Percentiles rank a stretch among this genome's conserved stretches.
Evolutionary conservation across 2,329 filamentous ascomycete species (phyloP).

Genomic region (Pestalotiopsis sp.): DNA sequence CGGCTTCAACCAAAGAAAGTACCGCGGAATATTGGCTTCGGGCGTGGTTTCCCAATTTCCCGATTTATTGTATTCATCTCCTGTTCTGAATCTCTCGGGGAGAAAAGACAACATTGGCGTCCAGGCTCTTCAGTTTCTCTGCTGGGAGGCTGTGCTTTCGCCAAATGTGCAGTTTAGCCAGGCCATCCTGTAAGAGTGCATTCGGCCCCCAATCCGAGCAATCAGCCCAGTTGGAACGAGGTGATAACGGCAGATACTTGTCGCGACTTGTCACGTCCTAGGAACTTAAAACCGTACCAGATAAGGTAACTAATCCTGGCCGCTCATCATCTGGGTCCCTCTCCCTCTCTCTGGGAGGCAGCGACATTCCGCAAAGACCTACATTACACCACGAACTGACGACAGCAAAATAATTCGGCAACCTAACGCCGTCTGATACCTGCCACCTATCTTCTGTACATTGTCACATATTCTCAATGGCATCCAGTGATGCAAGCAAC

Average conservation of each 20-base stretch:
- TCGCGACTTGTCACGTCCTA: background rate
- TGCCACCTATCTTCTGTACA: background rate
- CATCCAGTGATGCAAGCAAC: background rate
- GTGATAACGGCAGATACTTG: conserved; percentile 3
- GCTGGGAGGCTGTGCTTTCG: background rate
- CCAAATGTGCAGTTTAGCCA: background rate
- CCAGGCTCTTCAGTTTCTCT: background rate
- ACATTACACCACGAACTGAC: background rate
- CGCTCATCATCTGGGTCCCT: background rate
- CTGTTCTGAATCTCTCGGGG: background rate
- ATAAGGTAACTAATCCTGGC: conserved; percentile 1
- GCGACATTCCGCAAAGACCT: background rate
- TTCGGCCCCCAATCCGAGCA: background rate
- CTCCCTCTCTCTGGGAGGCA: background rate
- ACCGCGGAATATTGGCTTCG: too few relatives aligned
- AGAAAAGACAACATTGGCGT: background rate
- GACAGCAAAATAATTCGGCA: too few relatives aligned
- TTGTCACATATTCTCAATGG: background rate
- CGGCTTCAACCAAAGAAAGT: too few relatives aligned
- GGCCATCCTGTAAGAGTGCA: background rate
- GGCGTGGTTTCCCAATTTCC: too few relatives aligned
- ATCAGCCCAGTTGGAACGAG: background rate
- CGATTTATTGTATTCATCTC: background rate
- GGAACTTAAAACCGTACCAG: background rate
- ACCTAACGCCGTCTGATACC: background rate